These are phyloP conservation scores for Beta lomatogona DNA, from an alignment of 179 eudicot genomes.

Conservation along the genomic window DNA sequence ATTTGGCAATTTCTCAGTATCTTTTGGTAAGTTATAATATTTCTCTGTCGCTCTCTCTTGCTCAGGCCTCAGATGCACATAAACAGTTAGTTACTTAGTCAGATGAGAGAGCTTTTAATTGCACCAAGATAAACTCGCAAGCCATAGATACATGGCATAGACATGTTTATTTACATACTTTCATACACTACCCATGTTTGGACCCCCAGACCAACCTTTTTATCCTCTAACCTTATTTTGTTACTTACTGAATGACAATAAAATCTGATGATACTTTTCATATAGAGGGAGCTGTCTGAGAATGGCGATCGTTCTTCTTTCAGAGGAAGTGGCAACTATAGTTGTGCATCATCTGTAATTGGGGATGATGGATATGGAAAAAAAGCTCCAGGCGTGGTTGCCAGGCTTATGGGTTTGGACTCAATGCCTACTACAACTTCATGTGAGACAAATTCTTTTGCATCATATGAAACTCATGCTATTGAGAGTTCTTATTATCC, in stretches of 20 bases:
- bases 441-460: constrained; percentile 51
- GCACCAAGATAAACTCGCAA: background rate
- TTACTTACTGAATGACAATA: background rate
- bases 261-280: constrained; percentile 6
- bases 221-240: background rate
- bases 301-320: constrained; percentile 43
- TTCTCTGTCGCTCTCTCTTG: constrained; percentile 7
- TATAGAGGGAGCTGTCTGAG: constrained; percentile 53
- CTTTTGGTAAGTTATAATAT: constrained; percentile 43
- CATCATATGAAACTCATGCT: constrained; percentile 50
- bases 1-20: constrained; percentile 43
- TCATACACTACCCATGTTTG: background rate
- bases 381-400: constrained; percentile 90
- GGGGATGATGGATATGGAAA: constrained; percentile 60
- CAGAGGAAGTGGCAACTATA: constrained; percentile 45
- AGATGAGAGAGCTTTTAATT: background rate
- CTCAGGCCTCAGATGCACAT: background rate
- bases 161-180: background rate
- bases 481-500: constrained; percentile 46
- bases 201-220: background rate
- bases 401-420: constrained; percentile 97
- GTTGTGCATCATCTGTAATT: constrained; percentile 43
- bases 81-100: background rate
- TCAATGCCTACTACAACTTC: constrained; percentile 66
- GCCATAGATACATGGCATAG: background rate